Evolutionary conservation across 2,329 filamentous ascomycete species (phyloP), one percentile per base, ranked within the genome.

Genomic region (Fusarium sp.): DNA sequence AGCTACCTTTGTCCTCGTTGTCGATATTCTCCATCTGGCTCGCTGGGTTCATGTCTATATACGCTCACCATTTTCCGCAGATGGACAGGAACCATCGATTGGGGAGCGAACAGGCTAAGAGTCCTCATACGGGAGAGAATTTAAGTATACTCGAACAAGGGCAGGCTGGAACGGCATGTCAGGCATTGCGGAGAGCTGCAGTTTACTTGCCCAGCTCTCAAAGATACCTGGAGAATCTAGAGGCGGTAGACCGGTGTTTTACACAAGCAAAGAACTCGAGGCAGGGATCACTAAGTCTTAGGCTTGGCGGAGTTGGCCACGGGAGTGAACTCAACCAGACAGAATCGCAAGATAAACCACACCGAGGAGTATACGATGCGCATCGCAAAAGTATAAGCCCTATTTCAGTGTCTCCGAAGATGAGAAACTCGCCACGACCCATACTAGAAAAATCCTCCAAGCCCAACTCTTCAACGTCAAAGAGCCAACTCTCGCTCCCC

Each of bases 21-120:
- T 87, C 91, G 8, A 86, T 90, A 8, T 94, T 93, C 77, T 88
- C 91, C 6, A 85, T 92, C 44, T 94, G 91, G 85, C 89, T 88
- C 17, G 90, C 91, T 2, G 88, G 89, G 0, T 92, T 93, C 75
- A 86, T 90, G 22, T 90, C 90, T 39, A 85, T 93, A 6, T 94
- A 94, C 78, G 89, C 89, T 17, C 85, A 86, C 50, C 89, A 91
- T 76, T 94, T 94, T 64, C 90, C 90, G 0, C 87, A 89, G 65
- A 93, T 94, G 90, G 92, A 94, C 74, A 84, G 84, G 3, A 82
- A 87, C 17, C 82, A 60, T 39, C 47, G 60, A 20, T 65, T 73
- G 60, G 42, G 47, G 17, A 63, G 56, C 24, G 45, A 39, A 44
- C 66, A 57, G 38, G 48, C 55, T 28, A 48, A 51, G n/a, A 61